phyloP scores from a whole-genome alignment of 106 monocot genomes.

The Amphibolis antarctica region DNA sequence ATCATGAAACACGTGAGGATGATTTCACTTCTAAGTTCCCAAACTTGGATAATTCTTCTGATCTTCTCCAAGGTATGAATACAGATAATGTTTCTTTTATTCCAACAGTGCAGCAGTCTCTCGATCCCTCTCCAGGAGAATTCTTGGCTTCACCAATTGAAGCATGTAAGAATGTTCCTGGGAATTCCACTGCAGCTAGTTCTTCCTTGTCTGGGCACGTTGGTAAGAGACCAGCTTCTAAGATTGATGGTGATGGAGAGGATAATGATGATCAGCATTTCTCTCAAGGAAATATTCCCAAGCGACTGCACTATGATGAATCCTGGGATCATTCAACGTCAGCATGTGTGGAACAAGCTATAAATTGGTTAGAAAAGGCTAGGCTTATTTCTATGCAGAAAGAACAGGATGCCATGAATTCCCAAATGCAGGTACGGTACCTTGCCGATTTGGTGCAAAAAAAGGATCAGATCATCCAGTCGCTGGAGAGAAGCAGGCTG shows the following conservation, averaged over 20 bases:
- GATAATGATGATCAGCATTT: conserved; percentile 16
- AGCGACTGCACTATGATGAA: conserved; percentile 26
- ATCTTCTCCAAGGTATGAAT: conserved; percentile 56
- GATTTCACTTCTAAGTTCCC: conserved; percentile 30
- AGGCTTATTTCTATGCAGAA: conserved; percentile 42
- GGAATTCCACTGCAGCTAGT: neutral
- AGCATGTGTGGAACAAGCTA: conserved; percentile 30
- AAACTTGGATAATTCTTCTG: conserved; percentile 46
- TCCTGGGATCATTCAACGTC: conserved; percentile 19
- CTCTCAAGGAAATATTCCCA: conserved; percentile 21
- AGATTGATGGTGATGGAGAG: conserved; percentile 14
- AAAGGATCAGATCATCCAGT: conserved; percentile 51
- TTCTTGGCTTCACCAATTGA: conserved; percentile 18
- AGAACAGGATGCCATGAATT: conserved; percentile 35
- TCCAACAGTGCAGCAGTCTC: conserved; percentile 35
- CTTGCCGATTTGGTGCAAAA: conserved; percentile 36
- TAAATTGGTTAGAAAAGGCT: conserved; percentile 21
- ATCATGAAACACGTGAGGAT: conserved; percentile 25
- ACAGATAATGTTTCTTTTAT: conserved; percentile 24
- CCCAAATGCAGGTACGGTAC: conserved; percentile 53
- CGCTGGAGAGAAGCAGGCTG: conserved; percentile 35
- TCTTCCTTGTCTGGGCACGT: conserved; percentile 10
- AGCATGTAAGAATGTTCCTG: conserved; percentile 2
- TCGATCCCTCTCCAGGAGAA: conserved; percentile 29
- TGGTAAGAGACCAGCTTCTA: conserved; percentile 11